These are phyloP conservation scores for Fagus sylvatica DNA, from an alignment of 306 rosid species.

Conservation along the genomic window DNA sequence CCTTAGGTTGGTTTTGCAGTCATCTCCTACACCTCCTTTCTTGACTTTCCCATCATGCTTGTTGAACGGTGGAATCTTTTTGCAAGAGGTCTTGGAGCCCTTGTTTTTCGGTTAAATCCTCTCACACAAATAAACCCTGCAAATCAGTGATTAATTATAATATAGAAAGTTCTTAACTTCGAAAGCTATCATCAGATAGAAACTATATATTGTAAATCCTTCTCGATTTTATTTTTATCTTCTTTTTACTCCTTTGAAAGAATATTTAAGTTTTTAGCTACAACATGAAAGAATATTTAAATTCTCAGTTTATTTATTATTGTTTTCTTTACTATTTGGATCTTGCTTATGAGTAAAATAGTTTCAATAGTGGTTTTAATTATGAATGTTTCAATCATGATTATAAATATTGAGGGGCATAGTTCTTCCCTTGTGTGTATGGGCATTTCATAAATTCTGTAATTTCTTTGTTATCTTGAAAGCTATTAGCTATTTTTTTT, in stretches of 20 bases:
- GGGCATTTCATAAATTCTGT: no score
- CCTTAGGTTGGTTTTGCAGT: no score
- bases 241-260: neutral
- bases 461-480: neutral
- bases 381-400: no score
- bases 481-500: neutral
- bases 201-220: neutral
- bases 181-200: neutral
- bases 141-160: neutral
- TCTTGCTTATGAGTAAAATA: no score
- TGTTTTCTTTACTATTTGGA: no score
- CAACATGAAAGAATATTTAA: neutral
- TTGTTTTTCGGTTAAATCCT: conserved; percentile 42
- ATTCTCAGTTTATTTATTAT: neutral
- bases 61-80: conserved; percentile 34
- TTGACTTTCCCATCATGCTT: neutral
- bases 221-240: neutral
- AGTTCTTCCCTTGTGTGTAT: no score
- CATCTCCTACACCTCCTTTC: neutral
- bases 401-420: no score
- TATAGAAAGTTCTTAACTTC: neutral
- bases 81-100: conserved; percentile 31
- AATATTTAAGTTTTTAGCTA: no score
- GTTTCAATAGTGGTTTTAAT: no score
- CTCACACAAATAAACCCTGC: conserved; percentile 57